Conservation (phyloP, 345 rosid genomes). For the Draba incana region DNA sequence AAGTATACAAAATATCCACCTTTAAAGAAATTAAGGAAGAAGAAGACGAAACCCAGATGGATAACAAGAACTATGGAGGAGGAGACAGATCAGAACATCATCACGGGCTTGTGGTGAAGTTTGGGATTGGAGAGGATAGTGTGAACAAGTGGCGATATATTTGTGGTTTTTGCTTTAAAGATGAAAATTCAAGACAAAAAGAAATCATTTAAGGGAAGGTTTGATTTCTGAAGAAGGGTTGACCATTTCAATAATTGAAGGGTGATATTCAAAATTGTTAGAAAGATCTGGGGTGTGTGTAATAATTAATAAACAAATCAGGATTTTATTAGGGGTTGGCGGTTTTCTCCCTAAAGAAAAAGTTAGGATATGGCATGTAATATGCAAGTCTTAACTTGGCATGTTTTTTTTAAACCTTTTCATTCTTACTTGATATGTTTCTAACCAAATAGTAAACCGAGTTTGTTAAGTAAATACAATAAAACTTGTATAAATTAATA, state of each 20-base stretch:
- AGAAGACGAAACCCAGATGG: constrained; percentile 18
- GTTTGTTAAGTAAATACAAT: too few relatives aligned
- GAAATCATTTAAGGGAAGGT: not conserved
- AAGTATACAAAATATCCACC: constrained; percentile 17
- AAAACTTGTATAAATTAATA: too few relatives aligned
- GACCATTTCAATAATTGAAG: constrained; percentile 24
- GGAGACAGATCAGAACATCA: constrained; percentile 25
- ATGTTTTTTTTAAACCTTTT: too few relatives aligned
- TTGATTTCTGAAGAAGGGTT: not conserved
- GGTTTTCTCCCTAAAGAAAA: constrained; percentile 17
- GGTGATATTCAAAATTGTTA: not conserved
- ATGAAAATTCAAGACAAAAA: constrained; percentile 17
- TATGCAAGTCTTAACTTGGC: too few relatives aligned
- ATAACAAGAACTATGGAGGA: constrained; percentile 15
- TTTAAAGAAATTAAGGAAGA: constrained; percentile 17
- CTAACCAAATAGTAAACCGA: too few relatives aligned
- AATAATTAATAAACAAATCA: too few relatives aligned
- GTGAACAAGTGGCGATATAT: constrained; percentile 41
- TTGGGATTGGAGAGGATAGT: constrained; percentile 33
- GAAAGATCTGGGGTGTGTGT: constrained; percentile 2
- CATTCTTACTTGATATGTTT: too few relatives aligned
- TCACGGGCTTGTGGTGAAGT: constrained; percentile 27
- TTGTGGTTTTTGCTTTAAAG: constrained; percentile 27
- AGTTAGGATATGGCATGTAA: too few relatives aligned
- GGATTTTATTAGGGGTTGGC: not conserved